Conservation (phyloP, 2,329 filamentous ascomycete species). For the Thelonectria discophora region DNA sequence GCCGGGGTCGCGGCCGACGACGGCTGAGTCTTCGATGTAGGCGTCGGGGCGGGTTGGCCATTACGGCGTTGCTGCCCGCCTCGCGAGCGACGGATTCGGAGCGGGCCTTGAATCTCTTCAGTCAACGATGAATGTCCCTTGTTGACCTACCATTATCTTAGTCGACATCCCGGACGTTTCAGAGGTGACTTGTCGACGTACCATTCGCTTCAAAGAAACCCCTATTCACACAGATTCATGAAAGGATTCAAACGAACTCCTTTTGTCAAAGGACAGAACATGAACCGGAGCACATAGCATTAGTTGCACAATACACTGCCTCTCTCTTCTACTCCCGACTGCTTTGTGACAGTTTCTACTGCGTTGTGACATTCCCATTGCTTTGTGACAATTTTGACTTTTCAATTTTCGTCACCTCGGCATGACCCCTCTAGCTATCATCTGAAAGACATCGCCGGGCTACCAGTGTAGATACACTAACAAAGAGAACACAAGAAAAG, state of each 20-base stretch:
- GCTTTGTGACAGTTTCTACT: no score
- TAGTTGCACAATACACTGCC: not conserved
- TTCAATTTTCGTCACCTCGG: conserved; percentile 24
- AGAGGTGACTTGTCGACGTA: no score
- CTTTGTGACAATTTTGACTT: conserved; percentile 11
- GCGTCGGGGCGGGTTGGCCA: not conserved
- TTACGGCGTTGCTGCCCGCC: not conserved
- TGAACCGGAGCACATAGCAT: not conserved
- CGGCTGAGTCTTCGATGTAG: not conserved
- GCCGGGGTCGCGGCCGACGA: conserved; percentile 18
- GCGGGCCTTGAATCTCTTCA: no score
- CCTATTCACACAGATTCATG: not conserved
- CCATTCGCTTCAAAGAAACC: not conserved
- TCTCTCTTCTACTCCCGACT: not conserved
- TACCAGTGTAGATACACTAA: conserved; percentile 23
- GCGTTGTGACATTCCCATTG: no score
- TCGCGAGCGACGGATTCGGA: no score
- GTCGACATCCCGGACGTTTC: no score
- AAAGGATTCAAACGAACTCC: not conserved
- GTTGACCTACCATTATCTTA: not conserved
- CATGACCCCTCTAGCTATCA: conserved; percentile 25
- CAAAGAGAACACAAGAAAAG: conserved; percentile 25
- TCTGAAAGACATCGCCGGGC: conserved; percentile 29
- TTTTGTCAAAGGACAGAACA: not conserved
- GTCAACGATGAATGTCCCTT: no score